These are phyloP conservation scores for Sporothrix sp. DNA, from an alignment of 2,329 filamentous ascomycete genomes.

Conservation along the genomic window DNA sequence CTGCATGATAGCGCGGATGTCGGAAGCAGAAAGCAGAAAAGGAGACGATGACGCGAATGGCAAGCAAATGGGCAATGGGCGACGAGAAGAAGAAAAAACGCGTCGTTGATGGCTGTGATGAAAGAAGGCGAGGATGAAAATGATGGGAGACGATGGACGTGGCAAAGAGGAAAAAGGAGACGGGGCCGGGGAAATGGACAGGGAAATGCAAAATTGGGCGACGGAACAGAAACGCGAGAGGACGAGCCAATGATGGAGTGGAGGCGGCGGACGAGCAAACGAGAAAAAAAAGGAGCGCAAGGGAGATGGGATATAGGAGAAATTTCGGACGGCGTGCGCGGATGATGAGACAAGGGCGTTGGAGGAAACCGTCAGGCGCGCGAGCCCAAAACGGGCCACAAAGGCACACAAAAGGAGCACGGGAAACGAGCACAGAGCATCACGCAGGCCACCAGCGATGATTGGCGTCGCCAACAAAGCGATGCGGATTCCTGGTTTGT, in stretches of 20 bases:
- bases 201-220: constrained; percentile 11
- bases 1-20: constrained; percentile 4
- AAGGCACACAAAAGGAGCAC: neutral
- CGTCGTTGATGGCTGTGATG: constrained; percentile 11
- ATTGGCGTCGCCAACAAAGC: constrained; percentile 13
- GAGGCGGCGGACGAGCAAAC: constrained; percentile 13
- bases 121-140: constrained; percentile 13
- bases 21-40: too few species aligned
- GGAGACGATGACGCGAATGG: too few species aligned
- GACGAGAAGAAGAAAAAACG: constrained; percentile 7
- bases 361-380: constrained; percentile 5
- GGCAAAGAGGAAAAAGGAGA: constrained; percentile 13
- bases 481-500: neutral
- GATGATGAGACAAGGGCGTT: constrained; percentile 14
- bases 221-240: constrained; percentile 13
- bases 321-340: constrained; percentile 4
- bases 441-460: neutral
- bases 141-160: neutral
- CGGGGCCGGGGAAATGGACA: too few species aligned
- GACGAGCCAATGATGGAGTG: constrained; percentile 16
- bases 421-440: neutral
- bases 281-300: constrained; percentile 16
- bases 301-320: constrained; percentile 9
- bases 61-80: neutral
- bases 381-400: constrained; percentile 10